Base-by-base conservation (phyloP, 2,329 filamentous ascomycete species). In the Scleromitrula shiraiana region DNA sequence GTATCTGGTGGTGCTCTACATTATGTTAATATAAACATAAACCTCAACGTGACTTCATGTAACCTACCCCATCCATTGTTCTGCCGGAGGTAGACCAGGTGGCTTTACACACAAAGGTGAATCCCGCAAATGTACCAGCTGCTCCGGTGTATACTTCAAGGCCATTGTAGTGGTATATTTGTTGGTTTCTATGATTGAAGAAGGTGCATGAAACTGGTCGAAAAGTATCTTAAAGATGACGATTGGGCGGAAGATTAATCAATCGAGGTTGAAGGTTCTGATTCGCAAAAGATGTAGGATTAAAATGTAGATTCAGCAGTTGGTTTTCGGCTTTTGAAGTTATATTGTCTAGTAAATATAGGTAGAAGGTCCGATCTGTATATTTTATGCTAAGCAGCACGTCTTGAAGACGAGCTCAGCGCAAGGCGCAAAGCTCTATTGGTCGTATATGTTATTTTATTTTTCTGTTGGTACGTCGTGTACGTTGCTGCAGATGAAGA, bases 1-100 rank as follows among this genome's bases (percentile, higher is more conserved):
- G 55, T 20, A 40, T 64, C 62, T 54, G 56, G 43, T 23, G 57
- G 51, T 52, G 56, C 49, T 51, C 61, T 64, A 36, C 20, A 41
- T 50, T 19, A 32, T 54, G 56, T 62, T 44, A 62, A 52, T 41
- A 50, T 38, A 19, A 27, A 19, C n/a, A 23, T 20, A 32, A 35
- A 29, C 17, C 15, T 15, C 27, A 27, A 29, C 32, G 40, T 38
- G n/a, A 8, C 12, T 32, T 37, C n/a, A 24, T 32, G 22, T 30
- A 49, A 50, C 61, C 54, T 74, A 95, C 85, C 91, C 89, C 88
- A 96, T 95, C 90, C 90, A 97, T 73, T 95, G 88, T 70, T 95
- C 88, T 54, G 84, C 78, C 22, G 88, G 85, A 56, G 89, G 90
- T 38, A 96, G 76, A 55, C 76, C 78, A 54, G 83, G 72, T 39